These are phyloP conservation scores for Pistacia atlantica DNA, from an alignment of 345 rosid genomes.

Conservation along the genomic window DNA sequence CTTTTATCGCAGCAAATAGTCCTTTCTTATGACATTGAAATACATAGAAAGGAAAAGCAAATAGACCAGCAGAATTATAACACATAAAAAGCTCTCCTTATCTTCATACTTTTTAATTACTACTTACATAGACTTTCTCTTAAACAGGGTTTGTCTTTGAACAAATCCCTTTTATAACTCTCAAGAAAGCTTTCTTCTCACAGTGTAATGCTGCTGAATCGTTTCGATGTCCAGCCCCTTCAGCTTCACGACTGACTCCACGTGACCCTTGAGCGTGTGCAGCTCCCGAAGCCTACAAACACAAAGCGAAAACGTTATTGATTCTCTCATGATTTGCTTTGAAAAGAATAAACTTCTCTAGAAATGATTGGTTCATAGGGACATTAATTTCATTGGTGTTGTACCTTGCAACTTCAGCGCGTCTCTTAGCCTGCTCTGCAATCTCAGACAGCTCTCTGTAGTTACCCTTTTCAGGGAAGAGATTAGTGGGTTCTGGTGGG, in stretches of 20 bases:
- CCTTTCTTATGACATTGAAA: slow-evolving; percentile 21
- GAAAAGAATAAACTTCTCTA: not conserved
- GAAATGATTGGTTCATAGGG: not conserved
- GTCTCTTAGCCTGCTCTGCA: slow-evolving; percentile 87
- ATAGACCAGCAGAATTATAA: slow-evolving; percentile 18
- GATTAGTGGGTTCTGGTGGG: slow-evolving; percentile 46
- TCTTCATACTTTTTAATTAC: slow-evolving; percentile 3
- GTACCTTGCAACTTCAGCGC: slow-evolving; percentile 90
- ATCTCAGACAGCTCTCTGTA: slow-evolving; percentile 77
- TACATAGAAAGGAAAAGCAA: slow-evolving; percentile 13
- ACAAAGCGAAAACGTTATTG: not conserved
- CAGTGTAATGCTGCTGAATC: slow-evolving; percentile 81
- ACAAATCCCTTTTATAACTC: slow-evolving; percentile 8
- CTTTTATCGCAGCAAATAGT: slow-evolving; percentile 4
- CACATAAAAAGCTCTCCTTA: slow-evolving; percentile 21
- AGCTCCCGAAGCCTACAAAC: slow-evolving; percentile 73
- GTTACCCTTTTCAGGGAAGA: slow-evolving; percentile 59
- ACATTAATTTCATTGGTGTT: not conserved
- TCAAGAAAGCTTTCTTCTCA: slow-evolving; percentile 20
- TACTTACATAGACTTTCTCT: slow-evolving; percentile 14
- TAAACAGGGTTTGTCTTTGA: slow-evolving; percentile 7
- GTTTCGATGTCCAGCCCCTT: slow-evolving; percentile 82
- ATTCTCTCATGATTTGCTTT: not conserved
- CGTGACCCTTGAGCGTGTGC: slow-evolving; percentile 84
- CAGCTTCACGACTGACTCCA: slow-evolving; percentile 86